These are phyloP conservation scores for Macaranga tanarius DNA, from an alignment of 441 rosid species.

Conservation along the genomic window DNA sequence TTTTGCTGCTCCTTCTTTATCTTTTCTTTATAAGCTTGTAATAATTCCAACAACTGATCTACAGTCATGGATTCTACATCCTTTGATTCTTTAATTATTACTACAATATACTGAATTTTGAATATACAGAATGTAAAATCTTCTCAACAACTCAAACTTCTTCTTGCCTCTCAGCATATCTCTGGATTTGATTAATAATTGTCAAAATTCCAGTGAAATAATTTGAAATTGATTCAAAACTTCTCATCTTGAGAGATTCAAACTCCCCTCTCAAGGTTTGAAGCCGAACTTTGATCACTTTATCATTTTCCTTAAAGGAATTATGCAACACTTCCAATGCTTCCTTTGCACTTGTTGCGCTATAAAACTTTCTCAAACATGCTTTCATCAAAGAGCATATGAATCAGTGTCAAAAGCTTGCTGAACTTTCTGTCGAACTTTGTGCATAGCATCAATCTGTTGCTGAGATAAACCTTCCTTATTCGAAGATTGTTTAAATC, in stretches of 20 bases:
- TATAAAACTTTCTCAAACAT: slow-evolving; percentile 2
- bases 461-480: too few species aligned
- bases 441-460: not conserved
- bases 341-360: not conserved
- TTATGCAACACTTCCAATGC: not conserved
- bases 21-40: slow-evolving; percentile 12
- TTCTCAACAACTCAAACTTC: slow-evolving; percentile 19
- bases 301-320: not conserved
- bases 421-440: not conserved
- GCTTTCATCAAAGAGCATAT: slow-evolving; percentile 9
- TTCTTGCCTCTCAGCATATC: slow-evolving; percentile 1
- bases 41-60: not conserved
- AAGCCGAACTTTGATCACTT: not conserved
- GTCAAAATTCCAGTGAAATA: not conserved
- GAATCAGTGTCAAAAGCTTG: slow-evolving; percentile 3
- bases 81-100: not conserved
- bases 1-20: not conserved
- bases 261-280: too few species aligned
- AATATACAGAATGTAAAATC: slow-evolving; percentile 1
- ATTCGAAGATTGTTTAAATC: too few species aligned
- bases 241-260: too few species aligned
- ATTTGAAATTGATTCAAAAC: too few species aligned
- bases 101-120: slow-evolving; percentile 2
- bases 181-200: slow-evolving; percentile 16
- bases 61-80: not conserved